These are phyloP conservation scores for Mycena crocata DNA, from an alignment of 768 basidiomycete genomes.

Conservation along the genomic window DNA sequence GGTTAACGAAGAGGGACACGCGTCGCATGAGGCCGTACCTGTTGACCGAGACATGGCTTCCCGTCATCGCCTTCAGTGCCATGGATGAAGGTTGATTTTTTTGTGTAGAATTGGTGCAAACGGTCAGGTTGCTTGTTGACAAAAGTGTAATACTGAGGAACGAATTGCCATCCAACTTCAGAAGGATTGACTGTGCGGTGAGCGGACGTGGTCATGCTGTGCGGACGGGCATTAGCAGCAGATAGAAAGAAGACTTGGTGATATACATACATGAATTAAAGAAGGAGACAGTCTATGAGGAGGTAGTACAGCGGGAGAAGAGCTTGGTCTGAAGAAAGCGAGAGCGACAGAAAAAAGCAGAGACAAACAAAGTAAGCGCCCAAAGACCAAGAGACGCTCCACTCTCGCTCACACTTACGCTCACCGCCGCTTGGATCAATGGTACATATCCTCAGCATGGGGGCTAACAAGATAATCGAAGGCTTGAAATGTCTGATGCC, in stretches of 20 bases:
- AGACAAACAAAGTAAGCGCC: background rate
- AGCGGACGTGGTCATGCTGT: conserved; percentile 52
- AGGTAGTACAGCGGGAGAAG: conserved; percentile 25
- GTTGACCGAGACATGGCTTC: conserved; percentile 91
- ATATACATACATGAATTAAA: conserved; percentile 24
- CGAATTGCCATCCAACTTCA: conserved; percentile 99
- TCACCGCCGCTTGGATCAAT: too few relatives aligned
- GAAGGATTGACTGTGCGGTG: conserved; percentile 84
- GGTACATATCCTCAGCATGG: too few relatives aligned
- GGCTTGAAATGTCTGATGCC: too few relatives aligned
- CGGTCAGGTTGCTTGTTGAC: conserved; percentile 97
- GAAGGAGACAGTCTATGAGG: conserved; percentile 29
- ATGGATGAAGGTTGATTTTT: conserved; percentile 96
- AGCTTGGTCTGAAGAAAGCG: conserved; percentile 7
- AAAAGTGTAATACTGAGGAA: conserved; percentile 99
- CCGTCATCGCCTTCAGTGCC: conserved; percentile 97
- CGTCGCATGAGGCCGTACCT: conserved; percentile 63
- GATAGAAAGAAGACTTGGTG: background rate
- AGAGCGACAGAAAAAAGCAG: conserved; percentile 16
- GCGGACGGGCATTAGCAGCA: conserved; percentile 1
- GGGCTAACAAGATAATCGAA: too few relatives aligned
- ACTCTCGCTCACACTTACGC: too few relatives aligned
- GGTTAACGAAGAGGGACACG: conserved; percentile 22
- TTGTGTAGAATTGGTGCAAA: conserved; percentile 99
- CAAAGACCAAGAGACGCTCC: too few relatives aligned